Conservation (phyloP, 83 land plant species). For the Picea abies region DNA sequence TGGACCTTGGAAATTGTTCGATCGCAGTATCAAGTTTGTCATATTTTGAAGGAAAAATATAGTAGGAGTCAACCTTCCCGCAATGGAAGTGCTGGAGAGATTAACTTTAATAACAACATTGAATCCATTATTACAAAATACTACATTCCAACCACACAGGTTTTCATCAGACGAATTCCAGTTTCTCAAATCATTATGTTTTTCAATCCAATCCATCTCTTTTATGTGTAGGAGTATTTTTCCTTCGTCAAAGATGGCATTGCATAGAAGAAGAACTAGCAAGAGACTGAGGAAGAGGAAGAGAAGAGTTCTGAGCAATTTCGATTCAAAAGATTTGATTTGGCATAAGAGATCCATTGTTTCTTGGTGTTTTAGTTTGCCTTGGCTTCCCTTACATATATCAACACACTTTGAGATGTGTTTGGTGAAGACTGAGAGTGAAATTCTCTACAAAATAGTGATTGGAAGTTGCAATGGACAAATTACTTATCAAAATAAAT, state of each 20-base stretch:
- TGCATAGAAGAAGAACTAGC: background rate
- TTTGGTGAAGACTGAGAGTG: no score
- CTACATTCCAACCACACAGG: constrained; percentile 33
- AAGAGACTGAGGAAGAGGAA: background rate
- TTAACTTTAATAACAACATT: constrained; percentile 12
- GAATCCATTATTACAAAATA: constrained; percentile 18
- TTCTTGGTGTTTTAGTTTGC: no score
- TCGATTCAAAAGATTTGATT: no score
- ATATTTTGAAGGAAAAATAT: background rate
- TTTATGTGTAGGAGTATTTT: constrained; percentile 36
- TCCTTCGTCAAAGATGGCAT: constrained; percentile 28
- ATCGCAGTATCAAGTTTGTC: background rate
- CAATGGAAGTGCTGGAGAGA: background rate
- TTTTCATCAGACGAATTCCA: constrained; percentile 43
- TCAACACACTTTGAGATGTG: no score
- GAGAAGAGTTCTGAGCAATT: no score
- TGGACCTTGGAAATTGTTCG: background rate
- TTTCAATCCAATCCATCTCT: constrained; percentile 25
- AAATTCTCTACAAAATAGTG: no score
- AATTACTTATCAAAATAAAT: no score
- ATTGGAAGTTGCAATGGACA: no score
- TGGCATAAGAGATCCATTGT: no score
- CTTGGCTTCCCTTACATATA: no score
- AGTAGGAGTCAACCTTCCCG: background rate
- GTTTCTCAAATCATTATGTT: constrained; percentile 24